These are phyloP conservation scores for Microthlaspi erraticum DNA, from an alignment of 345 rosid species.

Conservation along the genomic window DNA sequence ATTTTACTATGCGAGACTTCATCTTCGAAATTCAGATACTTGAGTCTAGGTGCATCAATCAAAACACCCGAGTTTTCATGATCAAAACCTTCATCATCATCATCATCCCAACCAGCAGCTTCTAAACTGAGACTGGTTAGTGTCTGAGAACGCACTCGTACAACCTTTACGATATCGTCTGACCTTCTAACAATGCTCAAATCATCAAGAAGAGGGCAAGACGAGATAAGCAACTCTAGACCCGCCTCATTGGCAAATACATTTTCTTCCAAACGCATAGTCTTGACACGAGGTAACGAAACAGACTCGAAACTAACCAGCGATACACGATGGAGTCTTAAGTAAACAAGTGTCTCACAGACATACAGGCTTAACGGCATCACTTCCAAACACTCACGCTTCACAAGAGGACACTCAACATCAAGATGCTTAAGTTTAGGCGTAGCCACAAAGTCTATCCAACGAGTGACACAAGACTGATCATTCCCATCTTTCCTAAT, in stretches of 20 bases:
- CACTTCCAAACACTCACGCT: slow-evolving; percentile 27
- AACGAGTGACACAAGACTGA: neutral
- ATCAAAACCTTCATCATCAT: too few species aligned
- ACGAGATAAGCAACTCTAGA: slow-evolving; percentile 28
- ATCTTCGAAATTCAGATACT: neutral
- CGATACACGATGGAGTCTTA: slow-evolving; percentile 15
- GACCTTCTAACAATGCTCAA: slow-evolving; percentile 28
- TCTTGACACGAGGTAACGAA: slow-evolving; percentile 23
- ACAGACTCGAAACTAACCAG: slow-evolving; percentile 15
- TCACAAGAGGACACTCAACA: slow-evolving; percentile 29
- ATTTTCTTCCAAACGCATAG: slow-evolving; percentile 29
- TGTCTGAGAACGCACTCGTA: slow-evolving; percentile 28
- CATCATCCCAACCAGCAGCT: too few species aligned
- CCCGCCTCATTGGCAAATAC: neutral
- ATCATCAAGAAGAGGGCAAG: slow-evolving; percentile 22
- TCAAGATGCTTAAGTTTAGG: slow-evolving; percentile 28
- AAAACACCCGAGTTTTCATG: neutral
- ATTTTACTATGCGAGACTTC: neutral
- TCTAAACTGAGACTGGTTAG: neutral
- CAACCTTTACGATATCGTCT: slow-evolving; percentile 10
- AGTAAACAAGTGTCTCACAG: slow-evolving; percentile 4
- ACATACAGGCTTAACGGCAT: slow-evolving; percentile 11
- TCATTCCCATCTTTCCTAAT: neutral
- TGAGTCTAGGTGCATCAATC: slow-evolving; percentile 4
- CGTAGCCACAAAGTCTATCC: slow-evolving; percentile 6